Evolutionary conservation across 257 asterid species (phyloP).

Genomic region (Nyctanthes arbortristis): DNA sequence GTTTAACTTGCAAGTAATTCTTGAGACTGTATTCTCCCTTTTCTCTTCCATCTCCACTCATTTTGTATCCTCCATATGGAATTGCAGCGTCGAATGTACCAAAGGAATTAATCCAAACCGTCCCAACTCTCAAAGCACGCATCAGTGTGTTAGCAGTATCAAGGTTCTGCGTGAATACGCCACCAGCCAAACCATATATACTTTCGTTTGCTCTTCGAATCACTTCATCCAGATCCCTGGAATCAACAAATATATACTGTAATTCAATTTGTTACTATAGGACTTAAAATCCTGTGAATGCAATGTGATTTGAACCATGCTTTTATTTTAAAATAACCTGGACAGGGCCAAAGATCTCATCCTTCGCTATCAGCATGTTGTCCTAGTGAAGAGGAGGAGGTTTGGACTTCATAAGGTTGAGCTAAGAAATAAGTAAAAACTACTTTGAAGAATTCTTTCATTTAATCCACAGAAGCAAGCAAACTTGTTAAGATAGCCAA

Average conservation of each 20-base stretch:
- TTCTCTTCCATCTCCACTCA: constrained; percentile 95
- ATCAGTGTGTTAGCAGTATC: constrained; percentile 83
- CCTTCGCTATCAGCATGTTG: constrained; percentile 80
- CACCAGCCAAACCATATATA: constrained; percentile 83
- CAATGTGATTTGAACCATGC: constrained; percentile 33
- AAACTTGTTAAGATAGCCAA: background rate
- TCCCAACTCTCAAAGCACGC: constrained; percentile 84
- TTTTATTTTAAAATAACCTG: constrained; percentile 75
- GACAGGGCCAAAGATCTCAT: constrained; percentile 97
- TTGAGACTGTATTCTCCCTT: constrained; percentile 89
- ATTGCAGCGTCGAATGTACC: constrained; percentile 88
- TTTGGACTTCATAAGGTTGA: background rate
- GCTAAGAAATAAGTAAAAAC: background rate
- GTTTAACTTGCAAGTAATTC: constrained; percentile 91
- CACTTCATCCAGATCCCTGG: constrained; percentile 75
- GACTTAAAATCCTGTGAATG: background rate
- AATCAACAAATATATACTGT: constrained; percentile 1
- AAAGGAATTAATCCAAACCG: constrained; percentile 80
- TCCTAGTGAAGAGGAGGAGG: constrained; percentile 34
- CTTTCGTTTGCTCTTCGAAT: constrained; percentile 64
- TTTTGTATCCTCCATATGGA: constrained; percentile 95
- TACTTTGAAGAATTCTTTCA: background rate
- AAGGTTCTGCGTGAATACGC: constrained; percentile 78
- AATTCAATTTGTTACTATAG: background rate
- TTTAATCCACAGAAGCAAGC: background rate